Evolutionary conservation across 108 stramenopile genomes (phyloP).

Genomic region (Tribonema minus): DNA sequence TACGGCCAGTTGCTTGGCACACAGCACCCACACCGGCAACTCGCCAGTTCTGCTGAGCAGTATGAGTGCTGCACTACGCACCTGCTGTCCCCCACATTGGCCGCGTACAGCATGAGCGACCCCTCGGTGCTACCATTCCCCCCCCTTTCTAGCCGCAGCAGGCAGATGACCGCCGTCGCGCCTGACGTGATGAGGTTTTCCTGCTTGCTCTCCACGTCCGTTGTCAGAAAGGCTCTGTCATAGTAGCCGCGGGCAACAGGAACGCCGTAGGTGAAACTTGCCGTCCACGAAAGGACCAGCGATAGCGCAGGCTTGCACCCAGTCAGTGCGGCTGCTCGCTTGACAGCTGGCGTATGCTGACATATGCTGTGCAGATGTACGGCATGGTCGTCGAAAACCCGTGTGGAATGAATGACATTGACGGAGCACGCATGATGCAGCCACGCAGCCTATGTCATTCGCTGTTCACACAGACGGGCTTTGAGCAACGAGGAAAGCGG

Average conservation of each 20-base stretch:
- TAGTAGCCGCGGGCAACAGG: no score
- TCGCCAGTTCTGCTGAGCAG: no score
- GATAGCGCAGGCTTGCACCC: not conserved
- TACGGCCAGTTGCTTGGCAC: not conserved
- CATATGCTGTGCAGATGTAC: not conserved
- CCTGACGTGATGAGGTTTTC: constrained; percentile 74
- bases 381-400: no score
- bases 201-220: constrained; percentile 74
- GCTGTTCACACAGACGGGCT: no score
- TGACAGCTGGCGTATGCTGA: not conserved
- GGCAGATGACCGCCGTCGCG: constrained; percentile 84
- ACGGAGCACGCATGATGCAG: no score
- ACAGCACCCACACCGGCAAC: no score
- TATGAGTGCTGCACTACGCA: no score
- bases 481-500: no score
- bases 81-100: constrained; percentile 92
- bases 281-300: no score
- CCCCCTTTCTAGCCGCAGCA: constrained; percentile 54
- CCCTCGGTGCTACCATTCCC: not conserved
- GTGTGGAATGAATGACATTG: no score
- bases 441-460: no score
- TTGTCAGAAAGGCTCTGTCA: constrained; percentile 80
- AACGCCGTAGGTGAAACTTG: no score
- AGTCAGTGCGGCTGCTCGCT: not conserved
- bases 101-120: constrained; percentile 62